Evolutionary conservation across 805 yeast genomes (phyloP).

Genomic region (Metahyphopichia silvanorum): DNA sequence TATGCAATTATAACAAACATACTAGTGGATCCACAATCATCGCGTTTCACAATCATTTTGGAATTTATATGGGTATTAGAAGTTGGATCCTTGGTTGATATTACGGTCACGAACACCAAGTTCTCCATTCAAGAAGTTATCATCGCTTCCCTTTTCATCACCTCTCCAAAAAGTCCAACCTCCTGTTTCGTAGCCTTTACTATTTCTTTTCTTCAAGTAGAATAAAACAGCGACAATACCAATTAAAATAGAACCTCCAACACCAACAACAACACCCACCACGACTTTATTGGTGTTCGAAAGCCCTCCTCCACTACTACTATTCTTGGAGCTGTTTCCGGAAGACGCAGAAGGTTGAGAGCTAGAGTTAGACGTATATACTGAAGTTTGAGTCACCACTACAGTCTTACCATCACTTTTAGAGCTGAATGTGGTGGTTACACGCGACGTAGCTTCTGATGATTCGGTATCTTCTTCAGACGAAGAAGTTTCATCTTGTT

Average conservation of each 20-base stretch:
- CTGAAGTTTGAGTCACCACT: conserved; percentile 37
- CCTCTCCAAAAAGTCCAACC: conserved; percentile 51
- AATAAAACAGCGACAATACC: conserved; percentile 33
- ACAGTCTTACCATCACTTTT: conserved; percentile 31
- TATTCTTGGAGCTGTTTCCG: conserved; percentile 7
- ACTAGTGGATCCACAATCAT: too few species aligned
- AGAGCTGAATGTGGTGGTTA: neutral
- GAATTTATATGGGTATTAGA: conserved; percentile 15
- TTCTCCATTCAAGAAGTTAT: conserved; percentile 43
- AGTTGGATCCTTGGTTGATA: conserved; percentile 45
- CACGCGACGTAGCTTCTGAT: neutral
- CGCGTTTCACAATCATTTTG: too few species aligned
- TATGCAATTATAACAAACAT: too few species aligned
- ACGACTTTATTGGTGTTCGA: conserved; percentile 41
- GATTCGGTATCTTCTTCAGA: neutral
- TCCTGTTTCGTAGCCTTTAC: conserved; percentile 23
- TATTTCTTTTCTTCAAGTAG: conserved; percentile 32
- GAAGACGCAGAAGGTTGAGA: conserved; percentile 22
- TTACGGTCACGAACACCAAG: conserved; percentile 47
- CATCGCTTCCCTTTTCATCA: conserved; percentile 38
- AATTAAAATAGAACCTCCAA: conserved; percentile 40
- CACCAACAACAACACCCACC: conserved; percentile 47
- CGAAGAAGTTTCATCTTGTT: neutral
- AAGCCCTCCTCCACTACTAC: conserved; percentile 27
- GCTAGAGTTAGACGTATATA: conserved; percentile 19